A percentile compares a stretch with the other conserved stretches of the same genome.
phyloP scores from a whole-genome alignment of 495 filamentous ascomycete species.

The Aspergillus sparsus region DNA sequence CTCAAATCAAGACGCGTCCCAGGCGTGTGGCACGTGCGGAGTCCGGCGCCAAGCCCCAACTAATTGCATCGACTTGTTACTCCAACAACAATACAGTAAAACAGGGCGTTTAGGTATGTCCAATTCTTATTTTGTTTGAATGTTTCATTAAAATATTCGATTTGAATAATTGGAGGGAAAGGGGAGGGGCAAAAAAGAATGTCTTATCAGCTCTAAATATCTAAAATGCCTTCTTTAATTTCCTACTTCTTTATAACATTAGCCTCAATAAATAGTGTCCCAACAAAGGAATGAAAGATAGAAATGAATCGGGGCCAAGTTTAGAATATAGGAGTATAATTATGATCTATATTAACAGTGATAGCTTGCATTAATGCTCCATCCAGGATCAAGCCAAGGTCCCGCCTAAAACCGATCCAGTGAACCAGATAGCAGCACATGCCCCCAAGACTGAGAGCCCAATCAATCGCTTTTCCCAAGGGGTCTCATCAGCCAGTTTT shows the following conservation, averaged over 20 bases:
- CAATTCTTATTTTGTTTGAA: slow-evolving; percentile 2
- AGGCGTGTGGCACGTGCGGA: slow-evolving; percentile 21
- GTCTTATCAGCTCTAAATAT: neutral
- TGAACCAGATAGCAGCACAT: slow-evolving; percentile 67
- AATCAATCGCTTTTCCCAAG: slow-evolving; percentile 69
- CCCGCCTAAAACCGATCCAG: slow-evolving; percentile 53
- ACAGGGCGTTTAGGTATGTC: slow-evolving; percentile 12
- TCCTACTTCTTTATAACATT: too few species aligned
- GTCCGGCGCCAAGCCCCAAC: slow-evolving; percentile 16
- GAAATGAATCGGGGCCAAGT: neutral
- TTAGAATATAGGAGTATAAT: neutral
- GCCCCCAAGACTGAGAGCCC: slow-evolving; percentile 65
- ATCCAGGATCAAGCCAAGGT: slow-evolving; percentile 24
- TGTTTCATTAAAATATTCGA: slow-evolving; percentile 5
- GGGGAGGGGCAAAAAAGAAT: neutral
- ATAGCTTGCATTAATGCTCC: neutral
- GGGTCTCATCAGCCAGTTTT: slow-evolving; percentile 63
- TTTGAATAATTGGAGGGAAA: neutral
- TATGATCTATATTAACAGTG: slow-evolving; percentile 5
- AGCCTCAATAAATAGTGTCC: neutral
- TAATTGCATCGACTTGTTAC: neutral
- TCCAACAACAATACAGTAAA: neutral
- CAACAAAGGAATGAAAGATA: neutral
- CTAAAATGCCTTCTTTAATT: neutral
- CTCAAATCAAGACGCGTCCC: slow-evolving; percentile 17